Percentiles rank a stretch among this genome's conserved stretches.
Conservation (phyloP, 2,329 filamentous ascomycete species). For the Aspergillus ruber region DNA sequence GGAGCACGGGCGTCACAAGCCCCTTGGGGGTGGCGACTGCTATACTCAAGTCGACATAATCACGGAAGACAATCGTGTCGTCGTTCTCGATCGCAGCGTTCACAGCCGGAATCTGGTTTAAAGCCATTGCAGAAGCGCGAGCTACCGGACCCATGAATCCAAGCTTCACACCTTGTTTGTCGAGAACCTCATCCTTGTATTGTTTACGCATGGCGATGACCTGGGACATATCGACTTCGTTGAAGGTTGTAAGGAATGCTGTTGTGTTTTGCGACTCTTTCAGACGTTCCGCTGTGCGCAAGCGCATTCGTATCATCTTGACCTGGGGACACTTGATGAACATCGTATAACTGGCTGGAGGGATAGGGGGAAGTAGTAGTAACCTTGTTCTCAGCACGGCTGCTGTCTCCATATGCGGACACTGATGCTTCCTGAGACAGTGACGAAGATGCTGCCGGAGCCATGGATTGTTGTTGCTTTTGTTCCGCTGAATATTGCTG, state of each 20-base stretch:
- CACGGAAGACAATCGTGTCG: slow-evolving; percentile 90
- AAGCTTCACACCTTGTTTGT: slow-evolving; percentile 89
- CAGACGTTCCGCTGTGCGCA: slow-evolving; percentile 86
- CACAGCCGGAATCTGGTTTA: slow-evolving; percentile 80
- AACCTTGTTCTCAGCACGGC: slow-evolving; percentile 74
- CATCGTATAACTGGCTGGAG: no score
- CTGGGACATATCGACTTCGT: slow-evolving; percentile 94
- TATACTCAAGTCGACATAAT: slow-evolving; percentile 92
- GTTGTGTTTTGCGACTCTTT: slow-evolving; percentile 97
- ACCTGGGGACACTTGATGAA: slow-evolving; percentile 48
- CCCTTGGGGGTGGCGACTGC: slow-evolving; percentile 96
- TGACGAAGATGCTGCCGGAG: not conserved
- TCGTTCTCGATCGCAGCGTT: slow-evolving; percentile 94
- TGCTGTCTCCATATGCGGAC: slow-evolving; percentile 46
- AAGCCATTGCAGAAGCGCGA: slow-evolving; percentile 74
- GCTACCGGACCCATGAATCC: slow-evolving; percentile 97
- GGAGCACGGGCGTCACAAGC: slow-evolving; percentile 84
- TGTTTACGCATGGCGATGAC: slow-evolving; percentile 89
- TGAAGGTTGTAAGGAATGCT: slow-evolving; percentile 90
- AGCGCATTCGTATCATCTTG: slow-evolving; percentile 98
- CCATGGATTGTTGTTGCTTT: not conserved
- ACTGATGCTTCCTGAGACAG: not conserved
- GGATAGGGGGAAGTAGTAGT: no score
- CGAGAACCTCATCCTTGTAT: slow-evolving; percentile 87
- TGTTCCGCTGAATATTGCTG: no score